A percentile compares a stretch with the other conserved stretches of the same genome.
Conservation (phyloP, 83 land plant species). For the Thuja plicata region DNA sequence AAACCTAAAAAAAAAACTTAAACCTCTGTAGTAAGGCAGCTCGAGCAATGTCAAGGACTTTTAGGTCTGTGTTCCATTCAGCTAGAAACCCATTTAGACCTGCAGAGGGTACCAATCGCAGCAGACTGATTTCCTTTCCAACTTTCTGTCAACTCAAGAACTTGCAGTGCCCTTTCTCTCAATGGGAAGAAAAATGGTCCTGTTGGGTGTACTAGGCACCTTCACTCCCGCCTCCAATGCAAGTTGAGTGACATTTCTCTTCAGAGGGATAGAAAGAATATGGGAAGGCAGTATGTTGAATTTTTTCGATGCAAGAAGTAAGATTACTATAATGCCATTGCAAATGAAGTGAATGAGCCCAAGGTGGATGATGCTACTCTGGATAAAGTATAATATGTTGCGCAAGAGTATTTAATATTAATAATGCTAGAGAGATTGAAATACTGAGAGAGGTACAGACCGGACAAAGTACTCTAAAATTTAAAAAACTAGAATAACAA, state of each 20-base stretch:
- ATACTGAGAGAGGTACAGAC: no score
- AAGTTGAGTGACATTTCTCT: constrained; percentile 90
- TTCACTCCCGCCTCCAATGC: no score
- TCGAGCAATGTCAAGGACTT: not conserved
- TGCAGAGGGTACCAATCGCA: not conserved
- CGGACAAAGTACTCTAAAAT: no score
- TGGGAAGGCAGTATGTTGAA: constrained; percentile 89
- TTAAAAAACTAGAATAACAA: no score
- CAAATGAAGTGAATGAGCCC: constrained; percentile 64
- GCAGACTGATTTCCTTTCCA: not conserved
- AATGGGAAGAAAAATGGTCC: no score
- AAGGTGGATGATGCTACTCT: constrained; percentile 22
- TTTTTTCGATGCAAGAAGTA: constrained; percentile 85
- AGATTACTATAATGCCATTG: constrained; percentile 87
- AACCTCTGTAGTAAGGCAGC: not conserved
- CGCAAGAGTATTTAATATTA: no score
- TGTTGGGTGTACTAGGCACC: no score
- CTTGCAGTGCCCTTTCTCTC: constrained; percentile 7
- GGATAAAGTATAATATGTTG: no score
- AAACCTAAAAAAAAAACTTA: not conserved
- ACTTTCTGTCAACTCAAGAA: not conserved
- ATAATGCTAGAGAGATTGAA: no score
- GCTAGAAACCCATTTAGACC: not conserved
- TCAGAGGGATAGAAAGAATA: constrained; percentile 73
- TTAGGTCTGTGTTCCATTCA: not conserved